Conservation (phyloP, 305 asterid species). For the Solanum aculeatissimum region DNA sequence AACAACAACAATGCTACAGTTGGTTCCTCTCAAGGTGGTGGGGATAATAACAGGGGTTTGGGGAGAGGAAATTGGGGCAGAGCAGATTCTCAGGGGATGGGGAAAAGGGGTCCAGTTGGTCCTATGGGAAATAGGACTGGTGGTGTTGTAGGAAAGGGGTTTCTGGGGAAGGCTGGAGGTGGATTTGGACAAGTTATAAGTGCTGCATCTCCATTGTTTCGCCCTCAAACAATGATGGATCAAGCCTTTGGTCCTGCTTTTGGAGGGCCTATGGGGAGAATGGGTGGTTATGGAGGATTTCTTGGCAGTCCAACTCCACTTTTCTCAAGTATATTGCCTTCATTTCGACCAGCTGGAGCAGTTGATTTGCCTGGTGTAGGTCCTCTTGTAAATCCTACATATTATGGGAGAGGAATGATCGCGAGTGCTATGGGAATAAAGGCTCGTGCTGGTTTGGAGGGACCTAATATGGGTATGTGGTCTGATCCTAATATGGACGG, state of each 20-base stretch:
- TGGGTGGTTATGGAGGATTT: slow-evolving; percentile 58
- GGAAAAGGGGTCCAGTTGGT: slow-evolving; percentile 54
- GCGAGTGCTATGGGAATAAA: slow-evolving; percentile 67
- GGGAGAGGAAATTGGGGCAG: slow-evolving; percentile 64
- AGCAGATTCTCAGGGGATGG: slow-evolving; percentile 53
- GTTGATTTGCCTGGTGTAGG: slow-evolving; percentile 67
- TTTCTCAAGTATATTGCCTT: slow-evolving; percentile 37
- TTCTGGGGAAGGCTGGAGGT: slow-evolving; percentile 40
- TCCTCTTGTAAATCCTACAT: slow-evolving; percentile 69
- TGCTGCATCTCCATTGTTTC: slow-evolving; percentile 39
- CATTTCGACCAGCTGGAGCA: slow-evolving; percentile 48
- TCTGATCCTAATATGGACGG: slow-evolving; percentile 56
- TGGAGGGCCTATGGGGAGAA: slow-evolving; percentile 42
- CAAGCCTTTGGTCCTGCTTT: slow-evolving; percentile 62
- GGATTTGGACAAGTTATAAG: slow-evolving; percentile 62
- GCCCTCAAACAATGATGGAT: slow-evolving; percentile 70
- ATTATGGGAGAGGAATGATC: slow-evolving; percentile 67
- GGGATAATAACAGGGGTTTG: slow-evolving; percentile 27
- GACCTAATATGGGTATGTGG: slow-evolving; percentile 67
- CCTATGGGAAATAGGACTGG: slow-evolving; percentile 50
- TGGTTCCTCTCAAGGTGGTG: slow-evolving; percentile 26
- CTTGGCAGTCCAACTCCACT: slow-evolving; percentile 57
- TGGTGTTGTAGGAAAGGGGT: slow-evolving; percentile 48
- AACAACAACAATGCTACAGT: slow-evolving; percentile 11
- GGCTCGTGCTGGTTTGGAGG: slow-evolving; percentile 47